Conservation (phyloP, 2,329 filamentous ascomycete genomes). For the Beauveria sp. region DNA sequence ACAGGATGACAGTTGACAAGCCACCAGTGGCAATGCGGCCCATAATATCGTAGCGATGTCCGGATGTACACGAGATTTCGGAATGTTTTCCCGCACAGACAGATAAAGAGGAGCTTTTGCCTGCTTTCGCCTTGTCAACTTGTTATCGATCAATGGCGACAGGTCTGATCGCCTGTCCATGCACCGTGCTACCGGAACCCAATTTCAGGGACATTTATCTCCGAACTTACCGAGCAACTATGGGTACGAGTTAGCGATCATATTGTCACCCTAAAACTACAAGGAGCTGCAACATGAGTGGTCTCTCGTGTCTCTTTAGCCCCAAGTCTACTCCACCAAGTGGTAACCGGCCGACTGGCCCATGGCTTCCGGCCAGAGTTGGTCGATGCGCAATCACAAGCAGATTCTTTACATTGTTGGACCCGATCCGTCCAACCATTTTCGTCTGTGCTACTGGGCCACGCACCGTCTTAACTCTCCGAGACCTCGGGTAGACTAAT, state of each 20-base stretch:
- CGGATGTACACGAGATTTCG: not conserved
- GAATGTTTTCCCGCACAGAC: not conserved
- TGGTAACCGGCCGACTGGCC: too few relatives aligned
- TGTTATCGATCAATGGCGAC: not conserved
- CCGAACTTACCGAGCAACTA: too few relatives aligned
- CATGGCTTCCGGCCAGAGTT: not conserved
- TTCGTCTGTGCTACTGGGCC: not conserved
- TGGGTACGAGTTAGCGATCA: too few relatives aligned
- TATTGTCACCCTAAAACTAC: too few relatives aligned
- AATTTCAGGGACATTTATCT: too few relatives aligned
- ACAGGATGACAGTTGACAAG: too few relatives aligned
- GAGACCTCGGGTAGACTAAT: not conserved
- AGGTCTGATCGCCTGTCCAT: not conserved
- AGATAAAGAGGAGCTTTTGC: not conserved
- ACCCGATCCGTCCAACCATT: too few relatives aligned
- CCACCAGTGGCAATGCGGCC: too few relatives aligned
- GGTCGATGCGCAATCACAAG: constrained; percentile 6
- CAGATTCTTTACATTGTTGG: not conserved
- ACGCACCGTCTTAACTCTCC: not conserved
- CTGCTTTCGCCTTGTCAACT: too few relatives aligned
- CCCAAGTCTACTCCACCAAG: too few relatives aligned
- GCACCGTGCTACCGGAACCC: too few relatives aligned
- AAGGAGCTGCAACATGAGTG: not conserved
- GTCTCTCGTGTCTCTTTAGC: too few relatives aligned
- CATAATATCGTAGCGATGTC: not conserved